Evolutionary conservation across 1,139 yeast species (phyloP).

Genomic region (Candida labiduridarum): DNA sequence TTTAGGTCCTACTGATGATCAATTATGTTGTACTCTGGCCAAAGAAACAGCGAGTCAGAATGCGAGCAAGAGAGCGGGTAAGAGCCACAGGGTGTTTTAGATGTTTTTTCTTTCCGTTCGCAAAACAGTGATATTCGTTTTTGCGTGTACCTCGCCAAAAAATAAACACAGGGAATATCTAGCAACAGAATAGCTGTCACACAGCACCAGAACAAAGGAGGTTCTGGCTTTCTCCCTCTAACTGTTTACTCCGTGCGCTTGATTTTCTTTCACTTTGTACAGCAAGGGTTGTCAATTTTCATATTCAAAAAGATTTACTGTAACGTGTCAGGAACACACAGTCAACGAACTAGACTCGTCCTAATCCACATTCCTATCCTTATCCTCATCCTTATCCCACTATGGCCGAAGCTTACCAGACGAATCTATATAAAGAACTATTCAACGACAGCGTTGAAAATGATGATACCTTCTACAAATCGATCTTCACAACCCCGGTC

Average conservation of each 20-base stretch:
- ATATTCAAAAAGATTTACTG: background rate
- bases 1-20: no score
- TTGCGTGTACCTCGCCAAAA: background rate
- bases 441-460: conserved; percentile 23
- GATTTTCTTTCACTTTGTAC: no score
- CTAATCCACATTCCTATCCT: no score
- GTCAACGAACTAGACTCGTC: background rate
- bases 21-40: background rate
- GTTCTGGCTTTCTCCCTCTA: no score
- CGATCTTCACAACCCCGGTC: conserved; percentile 30
- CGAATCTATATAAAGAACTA: conserved; percentile 26
- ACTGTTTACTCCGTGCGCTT: no score
- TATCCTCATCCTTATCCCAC: no score
- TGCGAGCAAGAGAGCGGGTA: background rate
- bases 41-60: background rate
- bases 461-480: conserved; percentile 25
- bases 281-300: no score
- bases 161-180: background rate
- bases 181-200: no score
- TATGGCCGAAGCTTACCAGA: conserved; percentile 19
- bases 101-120: background rate
- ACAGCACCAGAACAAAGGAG: no score
- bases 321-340: background rate
- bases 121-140: background rate
- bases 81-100: background rate